Conservation (phyloP, 352 stramenopile species). For the Phytophthora citrophthora region DNA sequence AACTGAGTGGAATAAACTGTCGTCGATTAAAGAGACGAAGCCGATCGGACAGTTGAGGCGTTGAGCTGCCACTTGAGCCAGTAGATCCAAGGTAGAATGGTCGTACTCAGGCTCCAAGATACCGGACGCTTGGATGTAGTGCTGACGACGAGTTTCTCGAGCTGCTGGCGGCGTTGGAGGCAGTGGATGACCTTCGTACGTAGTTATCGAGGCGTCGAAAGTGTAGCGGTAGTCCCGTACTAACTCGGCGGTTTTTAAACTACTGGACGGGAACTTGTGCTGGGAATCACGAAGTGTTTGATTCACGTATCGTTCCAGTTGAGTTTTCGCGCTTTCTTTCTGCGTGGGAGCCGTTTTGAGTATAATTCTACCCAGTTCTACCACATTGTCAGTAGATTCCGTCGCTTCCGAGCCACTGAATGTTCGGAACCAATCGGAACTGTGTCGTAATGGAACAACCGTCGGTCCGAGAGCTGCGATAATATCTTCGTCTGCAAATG, state of each 20-base stretch:
- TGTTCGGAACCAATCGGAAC: constrained; percentile 23
- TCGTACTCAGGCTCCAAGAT: constrained; percentile 50
- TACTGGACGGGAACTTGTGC: constrained; percentile 28
- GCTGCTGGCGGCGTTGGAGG: constrained; percentile 36
- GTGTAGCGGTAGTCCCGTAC: constrained; percentile 47
- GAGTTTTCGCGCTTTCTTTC: constrained; percentile 24
- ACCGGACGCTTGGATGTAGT: constrained; percentile 42
- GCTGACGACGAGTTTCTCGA: constrained; percentile 40
- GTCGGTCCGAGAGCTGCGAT: constrained; percentile 43
- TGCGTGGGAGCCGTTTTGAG: background rate
- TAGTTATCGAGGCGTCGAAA: constrained; percentile 44
- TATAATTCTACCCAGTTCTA: too few relatives aligned
- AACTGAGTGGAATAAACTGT: constrained; percentile 44
- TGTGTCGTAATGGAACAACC: constrained; percentile 38
- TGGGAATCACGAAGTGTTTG: constrained; percentile 35
- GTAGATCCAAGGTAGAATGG: constrained; percentile 45
- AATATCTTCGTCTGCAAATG: constrained; percentile 56
- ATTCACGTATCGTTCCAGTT: constrained; percentile 42
- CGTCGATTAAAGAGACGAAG: constrained; percentile 57
- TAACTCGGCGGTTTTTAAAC: constrained; percentile 26
- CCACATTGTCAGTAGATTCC: too few relatives aligned
- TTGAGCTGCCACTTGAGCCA: constrained; percentile 53
- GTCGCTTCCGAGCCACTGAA: constrained; percentile 1
- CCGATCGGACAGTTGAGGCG: constrained; percentile 52
- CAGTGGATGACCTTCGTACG: constrained; percentile 40